A percentile compares a stretch with the other conserved stretches of the same genome.
Evolutionary conservation across 352 stramenopile genomes (phyloP).

Genomic region (Phytopythium chamaehyphon): DNA sequence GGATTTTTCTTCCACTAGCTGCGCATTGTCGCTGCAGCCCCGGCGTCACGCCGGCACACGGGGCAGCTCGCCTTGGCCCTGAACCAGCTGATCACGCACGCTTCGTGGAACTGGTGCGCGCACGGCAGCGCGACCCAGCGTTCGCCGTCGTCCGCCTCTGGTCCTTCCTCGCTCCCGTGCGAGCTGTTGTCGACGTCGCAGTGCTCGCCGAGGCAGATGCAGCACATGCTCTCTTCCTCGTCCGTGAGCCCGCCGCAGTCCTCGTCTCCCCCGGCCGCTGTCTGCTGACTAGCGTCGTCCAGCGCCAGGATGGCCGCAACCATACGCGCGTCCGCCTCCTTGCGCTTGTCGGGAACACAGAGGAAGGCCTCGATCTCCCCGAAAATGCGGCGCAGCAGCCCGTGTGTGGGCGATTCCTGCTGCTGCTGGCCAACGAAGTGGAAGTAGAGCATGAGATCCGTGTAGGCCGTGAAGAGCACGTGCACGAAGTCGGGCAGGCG

Average conservation of each 20-base stretch:
- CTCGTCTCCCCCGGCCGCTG: neutral
- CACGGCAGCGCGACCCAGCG: constrained; percentile 38
- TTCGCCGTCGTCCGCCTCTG: constrained; percentile 3
- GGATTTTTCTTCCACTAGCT: neutral
- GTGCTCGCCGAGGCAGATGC: constrained; percentile 6
- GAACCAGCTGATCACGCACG: constrained; percentile 60
- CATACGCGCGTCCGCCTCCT: constrained; percentile 19
- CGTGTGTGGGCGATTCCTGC: neutral
- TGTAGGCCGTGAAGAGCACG: constrained; percentile 15
- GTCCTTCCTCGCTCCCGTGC: neutral
- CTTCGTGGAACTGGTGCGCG: constrained; percentile 48
- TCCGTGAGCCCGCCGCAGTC: neutral
- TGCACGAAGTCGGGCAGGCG: constrained; percentile 17
- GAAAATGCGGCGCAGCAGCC: constrained; percentile 15
- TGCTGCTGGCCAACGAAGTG: constrained; percentile 6
- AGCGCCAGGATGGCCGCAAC: constrained; percentile 15
- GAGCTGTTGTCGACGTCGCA: neutral
- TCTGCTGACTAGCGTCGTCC: constrained; percentile 7
- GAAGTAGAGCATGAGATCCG: constrained; percentile 18
- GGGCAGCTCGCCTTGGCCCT: constrained; percentile 45
- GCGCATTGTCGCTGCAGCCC: neutral
- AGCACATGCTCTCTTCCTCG: neutral
- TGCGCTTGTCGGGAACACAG: constrained; percentile 22
- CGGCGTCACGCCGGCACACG: constrained; percentile 25
- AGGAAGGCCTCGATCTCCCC: constrained; percentile 22